phyloP scores from a whole-genome alignment of 1,139 yeast species.

The Diutina sp. region DNA sequence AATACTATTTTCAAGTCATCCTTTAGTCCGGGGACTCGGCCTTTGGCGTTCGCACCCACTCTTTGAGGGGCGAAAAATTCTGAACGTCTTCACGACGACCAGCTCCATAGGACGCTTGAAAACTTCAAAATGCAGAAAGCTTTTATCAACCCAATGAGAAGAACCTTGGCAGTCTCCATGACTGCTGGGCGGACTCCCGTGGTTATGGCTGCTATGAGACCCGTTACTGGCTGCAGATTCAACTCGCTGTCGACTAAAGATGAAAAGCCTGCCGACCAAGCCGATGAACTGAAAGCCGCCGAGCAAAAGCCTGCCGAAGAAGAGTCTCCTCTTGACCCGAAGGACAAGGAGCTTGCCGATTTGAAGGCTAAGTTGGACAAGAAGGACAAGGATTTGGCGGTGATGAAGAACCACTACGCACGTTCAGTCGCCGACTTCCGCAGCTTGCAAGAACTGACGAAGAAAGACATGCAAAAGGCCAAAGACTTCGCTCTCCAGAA shows the following conservation, averaged over 20 bases:
- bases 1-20: not conserved
- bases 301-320: slow-evolving; percentile 4
- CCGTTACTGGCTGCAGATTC: slow-evolving; percentile 9
- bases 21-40: not conserved
- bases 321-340: slow-evolving; percentile 8
- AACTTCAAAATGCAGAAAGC: not conserved
- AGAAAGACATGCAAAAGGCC: slow-evolving; percentile 77
- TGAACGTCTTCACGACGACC: not conserved
- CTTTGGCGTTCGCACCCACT: not conserved
- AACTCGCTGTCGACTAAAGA: slow-evolving; percentile 13
- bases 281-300: not conserved
- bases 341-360: slow-evolving; percentile 15
- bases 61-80: not conserved
- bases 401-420: slow-evolving; percentile 70
- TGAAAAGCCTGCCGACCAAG: slow-evolving; percentile 6
- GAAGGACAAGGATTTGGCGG: slow-evolving; percentile 74
- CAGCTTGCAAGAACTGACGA: slow-evolving; percentile 82
- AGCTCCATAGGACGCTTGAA: not conserved
- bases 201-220: not conserved
- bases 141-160: not conserved
- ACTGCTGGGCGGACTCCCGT: not conserved
- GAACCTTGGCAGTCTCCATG: not conserved
- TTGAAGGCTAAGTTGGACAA: slow-evolving; percentile 42
- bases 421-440: slow-evolving; percentile 89
- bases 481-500: slow-evolving; percentile 86